A percentile compares a stretch with the other conserved stretches of the same genome.
Evolutionary conservation across 495 filamentous ascomycete genomes (phyloP).

Genomic region (Parathielavia hyrcaniae): DNA sequence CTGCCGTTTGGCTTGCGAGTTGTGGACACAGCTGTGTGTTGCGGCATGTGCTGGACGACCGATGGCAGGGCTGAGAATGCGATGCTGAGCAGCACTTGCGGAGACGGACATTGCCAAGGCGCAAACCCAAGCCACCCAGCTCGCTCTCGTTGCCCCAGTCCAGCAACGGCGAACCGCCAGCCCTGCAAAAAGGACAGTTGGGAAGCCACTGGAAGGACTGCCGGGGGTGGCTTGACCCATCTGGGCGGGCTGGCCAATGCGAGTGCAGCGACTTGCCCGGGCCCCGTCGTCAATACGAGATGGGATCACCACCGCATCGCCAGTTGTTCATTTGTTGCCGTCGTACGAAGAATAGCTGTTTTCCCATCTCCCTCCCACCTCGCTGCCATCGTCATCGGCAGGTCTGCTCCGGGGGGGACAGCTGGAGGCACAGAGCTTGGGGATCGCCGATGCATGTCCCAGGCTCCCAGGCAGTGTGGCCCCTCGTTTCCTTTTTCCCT

Average conservation of each 20-base stretch:
- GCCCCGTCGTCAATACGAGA: conserved; percentile 5
- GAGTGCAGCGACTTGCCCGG: conserved; percentile 1
- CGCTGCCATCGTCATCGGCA: not conserved
- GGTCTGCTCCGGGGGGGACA: not conserved
- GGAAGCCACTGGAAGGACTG: not conserved
- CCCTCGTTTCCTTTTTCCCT: not conserved
- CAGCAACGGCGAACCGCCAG: not conserved
- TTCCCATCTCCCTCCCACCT: not conserved
- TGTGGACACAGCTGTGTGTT: no score
- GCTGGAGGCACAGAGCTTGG: not conserved
- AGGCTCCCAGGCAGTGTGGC: not conserved
- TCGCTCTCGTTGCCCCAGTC: conserved; percentile 14
- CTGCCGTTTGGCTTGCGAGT: no score
- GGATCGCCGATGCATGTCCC: not conserved
- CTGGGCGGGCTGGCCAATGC: conserved; percentile 6
- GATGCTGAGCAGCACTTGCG: not conserved
- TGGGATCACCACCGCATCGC: not conserved
- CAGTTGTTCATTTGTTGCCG: no score
- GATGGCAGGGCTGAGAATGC: not conserved
- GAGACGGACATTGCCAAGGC: conserved; percentile 8
- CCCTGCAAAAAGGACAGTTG: no score
- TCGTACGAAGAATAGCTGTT: not conserved
- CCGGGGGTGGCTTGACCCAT: not conserved
- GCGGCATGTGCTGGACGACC: no score
- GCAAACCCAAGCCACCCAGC: conserved; percentile 7